Evolutionary conservation across 345 rosid genomes (phyloP), one percentile per base, ranked within the genome.

Genomic region (Moricandia arvensis): DNA sequence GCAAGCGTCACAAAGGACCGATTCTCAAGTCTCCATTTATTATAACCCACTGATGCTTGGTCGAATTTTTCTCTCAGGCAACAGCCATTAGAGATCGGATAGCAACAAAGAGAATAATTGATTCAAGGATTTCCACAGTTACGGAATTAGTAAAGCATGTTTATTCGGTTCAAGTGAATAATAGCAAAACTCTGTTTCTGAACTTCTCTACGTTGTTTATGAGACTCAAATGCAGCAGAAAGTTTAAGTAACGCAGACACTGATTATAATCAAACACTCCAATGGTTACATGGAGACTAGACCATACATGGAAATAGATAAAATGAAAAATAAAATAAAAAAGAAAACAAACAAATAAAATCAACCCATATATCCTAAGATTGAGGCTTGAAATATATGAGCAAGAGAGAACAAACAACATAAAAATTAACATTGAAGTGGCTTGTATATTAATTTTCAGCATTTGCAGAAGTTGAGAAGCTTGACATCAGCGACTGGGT

Each of bases 381-480:
- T 24, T 55, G 31, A 10, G 15, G 4, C 53, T 55, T 53, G 58
- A 51, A 16, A 18, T 1, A 24, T 55, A 55, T 55, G 33, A 31
- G 6, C 49, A 15, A 47, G 13, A 47, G 13, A 38, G 15, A 74
- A 73, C 1, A 12, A 27, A 64, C 38, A 59, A 15, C 21, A n/a
- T 59, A 31, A 30, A 21, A 57, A 6, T 12, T 2, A n/a, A 13
- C n/a, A 30, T 6, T 27, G 35, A 29, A 68, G 37, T 59, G 41
- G 64, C 26, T n/a, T 8, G 27, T 17, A 21, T n/a, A 30, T 7
- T 35, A 21, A 13, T 10, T 62, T 8, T 74, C 34, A 69, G 68
- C 38, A 75, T 64, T 73, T 82, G 80, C 85, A 72, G 69, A 68
- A 84, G 24, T 68, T 84, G 66, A 86, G 82, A 55, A 90, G 82